These are phyloP conservation scores for Hymenoscyphus albidus DNA, from an alignment of 2,329 filamentous ascomycete genomes.

Conservation along the genomic window DNA sequence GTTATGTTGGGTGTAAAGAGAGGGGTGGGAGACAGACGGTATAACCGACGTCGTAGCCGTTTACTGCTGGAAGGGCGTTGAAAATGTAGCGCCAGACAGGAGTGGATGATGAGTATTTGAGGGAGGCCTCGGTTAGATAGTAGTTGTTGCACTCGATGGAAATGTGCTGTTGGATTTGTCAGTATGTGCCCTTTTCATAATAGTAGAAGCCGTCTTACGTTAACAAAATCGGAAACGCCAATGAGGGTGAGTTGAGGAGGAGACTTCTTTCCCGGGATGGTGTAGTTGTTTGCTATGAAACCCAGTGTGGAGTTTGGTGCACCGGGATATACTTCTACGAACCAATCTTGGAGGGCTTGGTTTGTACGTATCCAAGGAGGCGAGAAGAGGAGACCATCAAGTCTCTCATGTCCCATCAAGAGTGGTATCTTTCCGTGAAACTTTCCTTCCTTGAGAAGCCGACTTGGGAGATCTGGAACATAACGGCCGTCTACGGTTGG, in stretches of 20 bases:
- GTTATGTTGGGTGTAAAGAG: background rate
- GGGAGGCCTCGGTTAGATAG: background rate
- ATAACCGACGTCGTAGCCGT: background rate
- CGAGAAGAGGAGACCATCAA: conserved; percentile 41
- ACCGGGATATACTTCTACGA: background rate
- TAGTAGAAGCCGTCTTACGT: background rate
- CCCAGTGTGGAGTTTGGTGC: background rate
- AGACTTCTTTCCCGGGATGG: background rate
- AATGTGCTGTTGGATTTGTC: background rate
- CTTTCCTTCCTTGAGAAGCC: conserved; percentile 41
- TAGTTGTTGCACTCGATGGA: background rate
- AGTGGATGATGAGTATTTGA: background rate
- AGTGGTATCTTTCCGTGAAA: conserved; percentile 44
- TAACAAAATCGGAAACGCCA: background rate
- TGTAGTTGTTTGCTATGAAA: background rate
- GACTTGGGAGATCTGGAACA: conserved; percentile 43
- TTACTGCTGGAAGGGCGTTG: background rate
- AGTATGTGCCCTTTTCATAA: background rate
- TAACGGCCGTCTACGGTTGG: conserved; percentile 47
- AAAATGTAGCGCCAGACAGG: background rate
- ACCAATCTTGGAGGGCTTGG: conserved; percentile 7
- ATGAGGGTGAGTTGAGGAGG: background rate
- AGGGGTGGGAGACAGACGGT: background rate
- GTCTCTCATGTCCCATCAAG: conserved; percentile 43
- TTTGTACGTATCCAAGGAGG: conserved; percentile 38